phyloP scores from a whole-genome alignment of 768 basidiomycete genomes.

The Boletus edulis region DNA sequence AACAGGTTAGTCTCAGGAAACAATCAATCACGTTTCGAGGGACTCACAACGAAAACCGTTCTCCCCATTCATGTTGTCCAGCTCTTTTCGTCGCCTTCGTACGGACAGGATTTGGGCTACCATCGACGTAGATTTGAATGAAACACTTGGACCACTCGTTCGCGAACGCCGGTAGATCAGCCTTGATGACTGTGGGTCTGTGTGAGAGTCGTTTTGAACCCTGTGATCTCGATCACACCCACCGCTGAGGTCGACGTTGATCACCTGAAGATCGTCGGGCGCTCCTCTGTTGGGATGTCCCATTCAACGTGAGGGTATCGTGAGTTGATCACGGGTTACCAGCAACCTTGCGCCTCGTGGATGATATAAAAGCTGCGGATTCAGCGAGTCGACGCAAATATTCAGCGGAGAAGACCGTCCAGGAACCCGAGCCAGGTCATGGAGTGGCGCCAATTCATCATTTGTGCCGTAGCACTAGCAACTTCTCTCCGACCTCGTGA shows the following conservation, averaged over 20 bases:
- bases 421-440: neutral
- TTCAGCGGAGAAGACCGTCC: neutral
- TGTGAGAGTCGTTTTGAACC: neutral
- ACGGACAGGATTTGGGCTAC: constrained; percentile 5
- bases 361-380: neutral
- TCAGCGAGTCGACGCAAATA: neutral
- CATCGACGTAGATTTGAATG: constrained; percentile 19
- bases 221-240: neutral
- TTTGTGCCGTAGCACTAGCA: no score
- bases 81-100: constrained; percentile 18
- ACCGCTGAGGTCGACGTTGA: constrained; percentile 24
- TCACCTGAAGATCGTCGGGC: constrained; percentile 16
- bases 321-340: neutral
- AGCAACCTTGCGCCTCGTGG: neutral
- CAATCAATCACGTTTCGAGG: no score
- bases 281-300: neutral
- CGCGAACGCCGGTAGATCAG: constrained; percentile 19
- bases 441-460: neutral
- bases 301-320: neutral
- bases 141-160: constrained; percentile 25
- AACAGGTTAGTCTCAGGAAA: no score
- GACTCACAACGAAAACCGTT: constrained; percentile 23
- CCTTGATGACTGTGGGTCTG: constrained; percentile 19
- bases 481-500: no score
- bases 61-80: constrained; percentile 20